Conservation (phyloP, 225 moss, liverwort and hornwort species). For the Lunularia cruciata region DNA sequence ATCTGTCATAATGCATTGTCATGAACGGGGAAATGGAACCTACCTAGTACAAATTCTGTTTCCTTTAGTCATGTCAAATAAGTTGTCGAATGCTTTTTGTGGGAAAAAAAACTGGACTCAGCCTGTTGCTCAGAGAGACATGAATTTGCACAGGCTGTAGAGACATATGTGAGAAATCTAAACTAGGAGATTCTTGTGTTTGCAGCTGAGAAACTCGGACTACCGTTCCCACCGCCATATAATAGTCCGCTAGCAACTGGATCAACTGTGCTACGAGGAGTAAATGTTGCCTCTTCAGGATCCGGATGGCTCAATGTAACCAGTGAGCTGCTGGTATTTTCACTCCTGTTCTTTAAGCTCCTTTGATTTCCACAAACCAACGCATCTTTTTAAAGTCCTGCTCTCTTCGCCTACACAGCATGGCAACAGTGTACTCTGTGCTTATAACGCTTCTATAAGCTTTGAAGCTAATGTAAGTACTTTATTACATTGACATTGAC, state of each 20-base stretch:
- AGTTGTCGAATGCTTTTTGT: too few relatives aligned
- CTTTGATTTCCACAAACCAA: too few relatives aligned
- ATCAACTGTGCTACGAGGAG: slow-evolving; percentile 5
- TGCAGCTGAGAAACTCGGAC: neutral
- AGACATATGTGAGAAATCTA: too few relatives aligned
- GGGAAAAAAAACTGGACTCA: too few relatives aligned
- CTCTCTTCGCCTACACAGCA: neutral
- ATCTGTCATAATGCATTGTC: neutral
- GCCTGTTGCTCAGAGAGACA: too few relatives aligned
- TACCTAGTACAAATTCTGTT: too few relatives aligned
- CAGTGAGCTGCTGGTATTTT: neutral
- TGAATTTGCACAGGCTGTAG: neutral
- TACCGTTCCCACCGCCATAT: slow-evolving; percentile 12
- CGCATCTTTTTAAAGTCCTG: neutral
- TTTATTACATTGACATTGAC: too few relatives aligned
- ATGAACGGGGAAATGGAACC: neutral
- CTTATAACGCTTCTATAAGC: neutral
- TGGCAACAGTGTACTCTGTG: neutral
- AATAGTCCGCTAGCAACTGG: slow-evolving; percentile 5
- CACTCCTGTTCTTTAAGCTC: too few relatives aligned
- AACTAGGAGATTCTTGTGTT: neutral
- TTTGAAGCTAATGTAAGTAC: neutral
- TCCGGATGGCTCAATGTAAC: slow-evolving; percentile 14
- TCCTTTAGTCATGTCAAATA: too few relatives aligned
- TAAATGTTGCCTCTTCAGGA: slow-evolving; percentile 11